Evolutionary conservation across 305 asterid genomes (phyloP).

Genomic region (Solanum chacoense): DNA sequence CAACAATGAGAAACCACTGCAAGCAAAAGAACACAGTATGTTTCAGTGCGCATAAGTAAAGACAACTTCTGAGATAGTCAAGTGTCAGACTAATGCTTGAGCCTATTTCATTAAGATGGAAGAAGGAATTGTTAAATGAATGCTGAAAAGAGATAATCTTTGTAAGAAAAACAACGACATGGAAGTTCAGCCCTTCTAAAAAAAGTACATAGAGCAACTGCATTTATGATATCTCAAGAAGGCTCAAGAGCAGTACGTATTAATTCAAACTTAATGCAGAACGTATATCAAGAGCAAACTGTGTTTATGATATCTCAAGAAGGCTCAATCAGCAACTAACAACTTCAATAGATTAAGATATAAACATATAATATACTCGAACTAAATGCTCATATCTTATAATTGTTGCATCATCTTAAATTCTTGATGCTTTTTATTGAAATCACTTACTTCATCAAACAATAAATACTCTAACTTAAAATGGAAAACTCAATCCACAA

Average conservation of each 20-base stretch:
- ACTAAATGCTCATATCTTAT: neutral
- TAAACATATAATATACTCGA: neutral
- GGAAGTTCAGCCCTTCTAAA: neutral
- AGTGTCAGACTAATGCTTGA: neutral
- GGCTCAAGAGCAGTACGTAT: neutral
- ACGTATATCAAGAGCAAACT: neutral
- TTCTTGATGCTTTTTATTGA: neutral
- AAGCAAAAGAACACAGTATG: neutral
- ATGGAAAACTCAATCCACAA: neutral
- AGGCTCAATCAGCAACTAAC: neutral
- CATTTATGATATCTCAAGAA: neutral
- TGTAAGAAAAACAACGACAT: neutral
- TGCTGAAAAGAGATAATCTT: neutral
- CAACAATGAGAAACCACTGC: conserved; percentile 66
- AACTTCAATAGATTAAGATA: neutral
- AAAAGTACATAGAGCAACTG: neutral
- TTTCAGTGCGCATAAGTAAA: neutral
- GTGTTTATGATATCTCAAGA: neutral
- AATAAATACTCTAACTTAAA: neutral
- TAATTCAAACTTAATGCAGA: neutral
- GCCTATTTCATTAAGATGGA: neutral
- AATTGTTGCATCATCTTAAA: neutral
- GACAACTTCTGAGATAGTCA: neutral
- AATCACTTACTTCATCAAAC: neutral
- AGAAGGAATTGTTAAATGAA: neutral